Evolutionary conservation across 83 land plant species (phyloP).

Genomic region (Isoetes engelmannii): DNA sequence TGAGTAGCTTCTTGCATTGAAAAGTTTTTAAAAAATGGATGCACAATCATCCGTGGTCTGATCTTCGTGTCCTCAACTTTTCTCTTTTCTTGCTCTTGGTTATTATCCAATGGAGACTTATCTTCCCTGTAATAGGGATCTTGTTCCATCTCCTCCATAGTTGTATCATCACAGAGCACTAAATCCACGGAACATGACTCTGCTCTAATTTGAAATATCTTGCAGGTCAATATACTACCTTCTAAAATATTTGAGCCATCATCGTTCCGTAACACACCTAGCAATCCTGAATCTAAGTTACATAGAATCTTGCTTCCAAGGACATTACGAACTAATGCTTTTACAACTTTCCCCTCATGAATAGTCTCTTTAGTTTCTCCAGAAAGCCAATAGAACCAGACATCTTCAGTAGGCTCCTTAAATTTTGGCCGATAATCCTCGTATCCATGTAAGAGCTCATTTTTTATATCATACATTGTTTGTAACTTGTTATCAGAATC

Average conservation of each 20-base stretch:
- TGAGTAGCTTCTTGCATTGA: conserved; percentile 73
- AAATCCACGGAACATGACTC: conserved; percentile 20
- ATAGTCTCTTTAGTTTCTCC: conserved; percentile 85
- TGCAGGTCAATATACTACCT: conserved; percentile 75
- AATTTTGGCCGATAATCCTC: conserved; percentile 63
- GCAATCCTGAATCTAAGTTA: conserved; percentile 69
- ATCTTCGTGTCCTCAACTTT: conserved; percentile 78
- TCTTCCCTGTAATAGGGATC: conserved; percentile 52
- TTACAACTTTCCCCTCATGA: conserved; percentile 63
- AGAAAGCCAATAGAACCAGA: conserved; percentile 57
- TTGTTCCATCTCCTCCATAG: conserved; percentile 51
- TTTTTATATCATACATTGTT: conserved; percentile 57
- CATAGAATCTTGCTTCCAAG: conserved; percentile 47
- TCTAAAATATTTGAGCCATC: conserved; percentile 70
- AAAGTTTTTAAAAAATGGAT: conserved; percentile 81
- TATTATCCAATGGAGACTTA: conserved; percentile 21
- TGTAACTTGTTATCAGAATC: conserved; percentile 36
- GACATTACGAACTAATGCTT: conserved; percentile 66
- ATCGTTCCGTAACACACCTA: conserved; percentile 54
- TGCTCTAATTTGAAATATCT: not conserved
- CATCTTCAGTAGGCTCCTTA: conserved; percentile 54
- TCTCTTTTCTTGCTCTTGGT: conserved; percentile 50
- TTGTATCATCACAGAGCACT: conserved; percentile 39
- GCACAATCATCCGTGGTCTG: conserved; percentile 94
- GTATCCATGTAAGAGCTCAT: conserved; percentile 71